A percentile compares a stretch with the other conserved stretches of the same genome.
Evolutionary conservation across 805 yeast genomes (phyloP).

Genomic region (Groenewaldozyma salmanticensis): DNA sequence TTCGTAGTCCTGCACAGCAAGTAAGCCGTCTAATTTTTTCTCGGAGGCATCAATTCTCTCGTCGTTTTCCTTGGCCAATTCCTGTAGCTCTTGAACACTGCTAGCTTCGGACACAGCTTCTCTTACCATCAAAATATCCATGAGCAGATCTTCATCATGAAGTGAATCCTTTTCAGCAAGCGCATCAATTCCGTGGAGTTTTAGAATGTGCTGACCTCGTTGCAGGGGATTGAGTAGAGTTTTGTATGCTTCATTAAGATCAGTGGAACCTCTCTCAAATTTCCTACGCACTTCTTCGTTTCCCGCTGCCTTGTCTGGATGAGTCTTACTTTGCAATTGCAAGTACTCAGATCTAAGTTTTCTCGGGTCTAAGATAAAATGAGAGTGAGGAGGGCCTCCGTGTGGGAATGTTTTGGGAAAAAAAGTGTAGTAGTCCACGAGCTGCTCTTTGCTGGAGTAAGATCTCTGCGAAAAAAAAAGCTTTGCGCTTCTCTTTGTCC

Average conservation of each 20-base stretch:
- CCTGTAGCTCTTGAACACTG: constrained; percentile 46
- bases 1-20: constrained; percentile 41
- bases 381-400: constrained; percentile 52
- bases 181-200: constrained; percentile 45
- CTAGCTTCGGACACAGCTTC: constrained; percentile 67
- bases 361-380: constrained; percentile 47
- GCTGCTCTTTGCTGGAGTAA: constrained; percentile 24
- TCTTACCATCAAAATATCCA: constrained; percentile 76
- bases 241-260: constrained; percentile 69
- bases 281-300: constrained; percentile 18
- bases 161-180: constrained; percentile 34
- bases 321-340: constrained; percentile 57
- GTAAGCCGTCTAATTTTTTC: constrained; percentile 36
- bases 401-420: constrained; percentile 70
- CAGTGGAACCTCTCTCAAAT: constrained; percentile 35
- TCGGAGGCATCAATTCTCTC: constrained; percentile 42
- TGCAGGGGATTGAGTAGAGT: constrained; percentile 59
- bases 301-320: constrained; percentile 65
- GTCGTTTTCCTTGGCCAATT: constrained; percentile 46
- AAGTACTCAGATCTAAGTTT: constrained; percentile 67
- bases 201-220: constrained; percentile 55
- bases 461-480: not conserved
- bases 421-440: constrained; percentile 48
- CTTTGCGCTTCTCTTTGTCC: not conserved
- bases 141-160: constrained; percentile 43